Evolutionary conservation across 768 basidiomycete genomes (phyloP), one percentile per base, ranked within the genome.

Genomic region (Filobasidium floriforme): DNA sequence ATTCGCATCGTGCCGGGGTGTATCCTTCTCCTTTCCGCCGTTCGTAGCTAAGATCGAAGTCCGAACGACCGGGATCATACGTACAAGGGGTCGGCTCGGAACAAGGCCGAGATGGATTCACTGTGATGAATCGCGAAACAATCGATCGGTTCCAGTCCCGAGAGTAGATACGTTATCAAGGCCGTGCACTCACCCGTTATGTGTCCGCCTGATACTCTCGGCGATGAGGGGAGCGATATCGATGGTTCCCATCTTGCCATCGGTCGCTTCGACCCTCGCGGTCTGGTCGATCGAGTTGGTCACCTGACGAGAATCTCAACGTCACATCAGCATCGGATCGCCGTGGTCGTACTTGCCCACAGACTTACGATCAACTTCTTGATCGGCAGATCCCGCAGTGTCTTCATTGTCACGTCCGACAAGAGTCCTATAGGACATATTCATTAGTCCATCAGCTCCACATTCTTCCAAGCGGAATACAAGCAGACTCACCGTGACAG

Each of bases 241-340:
- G 71, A 99, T 87, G 62, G 92, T 90, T 80, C 92, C 90, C 51
- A 99, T 85, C 80, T 91, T 90, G 51, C 79, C 78, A 79, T 89
- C 90, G 62, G 76, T 78, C 44, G 81, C 84, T 77, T 86, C 84
- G 80, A 93, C 90, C 72, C 79, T 61, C 9, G 82, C 86, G 60
- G 83, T 75, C 79, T 98, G 96, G 62, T 96, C 96, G 46, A 98
- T 85, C 79, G 93, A 96, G 82, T 99, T 99, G 75, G 96, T 98
- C 75, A 75, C 68, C 72, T 73, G 44, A 7, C 18, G 59, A 51
- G 24, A 7, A n/a, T 26, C 22, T 12, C 26, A 41, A 41, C 18
- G 51, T n/a, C n/a, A n/a, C n/a, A 41, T 59, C 40, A 59, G 52
- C n/a, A 43, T 11, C 26, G 41, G 43, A 55, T 61, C 32, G 41